These are phyloP conservation scores for Solanum pennellii DNA, from an alignment of 257 asterid species.

Conservation along the genomic window DNA sequence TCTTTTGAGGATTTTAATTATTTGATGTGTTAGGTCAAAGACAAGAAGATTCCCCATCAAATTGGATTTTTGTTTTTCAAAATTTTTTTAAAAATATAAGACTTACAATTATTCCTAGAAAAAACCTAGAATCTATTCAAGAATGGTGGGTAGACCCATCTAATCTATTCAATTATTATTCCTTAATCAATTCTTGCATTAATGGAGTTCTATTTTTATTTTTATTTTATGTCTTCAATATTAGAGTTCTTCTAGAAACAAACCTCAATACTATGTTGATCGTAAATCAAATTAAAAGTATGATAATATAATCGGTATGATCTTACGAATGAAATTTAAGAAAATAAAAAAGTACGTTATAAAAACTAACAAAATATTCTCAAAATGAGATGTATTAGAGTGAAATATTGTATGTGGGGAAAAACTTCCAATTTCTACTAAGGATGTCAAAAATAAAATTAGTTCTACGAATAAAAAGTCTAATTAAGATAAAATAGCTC, in stretches of 20 bases:
- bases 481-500: too few species aligned
- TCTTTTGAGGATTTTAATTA: not conserved
- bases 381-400: not conserved
- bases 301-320: too few species aligned
- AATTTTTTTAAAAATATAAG: too few species aligned
- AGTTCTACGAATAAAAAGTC: not conserved
- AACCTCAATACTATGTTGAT: not conserved
- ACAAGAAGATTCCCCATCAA: not conserved
- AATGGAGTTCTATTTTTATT: not conserved
- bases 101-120: not conserved
- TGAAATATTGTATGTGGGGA: not conserved
- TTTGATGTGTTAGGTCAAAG: too few species aligned
- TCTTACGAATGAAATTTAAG: too few species aligned
- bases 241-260: not conserved
- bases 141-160: not conserved
- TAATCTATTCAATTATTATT: not conserved
- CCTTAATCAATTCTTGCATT: not conserved
- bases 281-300: too few species aligned
- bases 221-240: not conserved
- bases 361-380: too few species aligned
- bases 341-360: too few species aligned
- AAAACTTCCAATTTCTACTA: not conserved
- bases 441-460: not conserved
- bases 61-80: too few species aligned
- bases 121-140: not conserved